A percentile compares a stretch with the other conserved stretches of the same genome.
Evolutionary conservation across 345 rosid genomes (phyloP).

Genomic region (Eucalyptus paniculata): DNA sequence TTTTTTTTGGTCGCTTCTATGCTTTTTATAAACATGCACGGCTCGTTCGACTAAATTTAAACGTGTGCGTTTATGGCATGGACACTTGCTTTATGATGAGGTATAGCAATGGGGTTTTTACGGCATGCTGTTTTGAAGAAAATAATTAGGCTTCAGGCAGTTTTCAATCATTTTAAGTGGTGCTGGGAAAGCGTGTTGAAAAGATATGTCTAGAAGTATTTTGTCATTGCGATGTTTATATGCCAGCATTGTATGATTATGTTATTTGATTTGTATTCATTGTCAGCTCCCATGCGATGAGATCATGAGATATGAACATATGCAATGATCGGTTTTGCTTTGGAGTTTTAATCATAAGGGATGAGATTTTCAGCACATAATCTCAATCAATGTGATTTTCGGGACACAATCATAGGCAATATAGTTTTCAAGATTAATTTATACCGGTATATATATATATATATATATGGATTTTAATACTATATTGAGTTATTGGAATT

Average conservation of each 20-base stretch:
- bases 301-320: background rate
- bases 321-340: accelerated
- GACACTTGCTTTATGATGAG: background rate
- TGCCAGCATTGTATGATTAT: background rate
- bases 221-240: accelerated
- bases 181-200: accelerated
- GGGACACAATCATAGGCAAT: accelerated
- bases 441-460: background rate
- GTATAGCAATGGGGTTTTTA: accelerated
- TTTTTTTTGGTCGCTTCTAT: accelerated
- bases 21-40: background rate
- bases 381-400: accelerated
- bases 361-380: background rate
- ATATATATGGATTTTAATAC: no score
- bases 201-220: no score
- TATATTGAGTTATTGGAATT: background rate
- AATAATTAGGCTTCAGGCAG: background rate
- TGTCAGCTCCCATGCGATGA: background rate
- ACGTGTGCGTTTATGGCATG: background rate
- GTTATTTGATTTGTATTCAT: background rate
- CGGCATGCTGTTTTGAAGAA: background rate
- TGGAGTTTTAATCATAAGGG: accelerated
- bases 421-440: background rate
- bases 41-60: background rate
- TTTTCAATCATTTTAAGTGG: background rate